These are phyloP conservation scores for Aspergillus tubingensis DNA, from an alignment of 2,329 filamentous ascomycete genomes.

Conservation along the genomic window DNA sequence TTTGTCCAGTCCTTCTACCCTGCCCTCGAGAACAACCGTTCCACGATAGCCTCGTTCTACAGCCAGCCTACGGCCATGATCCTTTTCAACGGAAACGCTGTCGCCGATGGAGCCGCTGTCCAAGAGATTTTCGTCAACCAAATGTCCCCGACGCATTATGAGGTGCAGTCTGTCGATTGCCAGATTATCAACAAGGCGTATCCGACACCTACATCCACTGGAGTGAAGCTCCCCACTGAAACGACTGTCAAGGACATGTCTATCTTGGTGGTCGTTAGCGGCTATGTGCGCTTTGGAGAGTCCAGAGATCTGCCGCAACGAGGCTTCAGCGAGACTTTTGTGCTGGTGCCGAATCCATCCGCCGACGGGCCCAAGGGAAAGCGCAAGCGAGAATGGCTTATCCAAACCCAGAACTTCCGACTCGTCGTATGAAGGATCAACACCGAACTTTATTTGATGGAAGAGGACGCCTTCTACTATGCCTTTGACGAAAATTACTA, in stretches of 20 bases:
- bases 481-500: neutral
- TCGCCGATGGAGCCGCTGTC: slow-evolving; percentile 65
- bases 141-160: slow-evolving; percentile 65
- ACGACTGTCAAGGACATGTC: slow-evolving; percentile 61
- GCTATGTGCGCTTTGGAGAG: slow-evolving; percentile 69
- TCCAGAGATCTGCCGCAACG: slow-evolving; percentile 62
- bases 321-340: slow-evolving; percentile 77
- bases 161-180: slow-evolving; percentile 73
- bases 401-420: slow-evolving; percentile 73
- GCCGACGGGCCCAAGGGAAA: slow-evolving; percentile 58
- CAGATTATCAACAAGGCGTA: slow-evolving; percentile 75
- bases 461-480: neutral
- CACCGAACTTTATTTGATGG: neutral
- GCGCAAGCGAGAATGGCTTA: slow-evolving; percentile 62
- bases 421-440: slow-evolving; percentile 45
- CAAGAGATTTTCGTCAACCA: slow-evolving; percentile 69
- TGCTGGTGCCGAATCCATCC: slow-evolving; percentile 70
- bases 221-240: slow-evolving; percentile 42
- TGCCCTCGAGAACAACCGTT: slow-evolving; percentile 63
- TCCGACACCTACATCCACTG: slow-evolving; percentile 54
- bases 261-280: slow-evolving; percentile 72
- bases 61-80: slow-evolving; percentile 64
- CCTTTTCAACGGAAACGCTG: slow-evolving; percentile 73
- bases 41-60: slow-evolving; percentile 69
- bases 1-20: slow-evolving; percentile 77